Base-by-base conservation (phyloP, 306 rosid species). In the Pachyrhizus erosus region DNA sequence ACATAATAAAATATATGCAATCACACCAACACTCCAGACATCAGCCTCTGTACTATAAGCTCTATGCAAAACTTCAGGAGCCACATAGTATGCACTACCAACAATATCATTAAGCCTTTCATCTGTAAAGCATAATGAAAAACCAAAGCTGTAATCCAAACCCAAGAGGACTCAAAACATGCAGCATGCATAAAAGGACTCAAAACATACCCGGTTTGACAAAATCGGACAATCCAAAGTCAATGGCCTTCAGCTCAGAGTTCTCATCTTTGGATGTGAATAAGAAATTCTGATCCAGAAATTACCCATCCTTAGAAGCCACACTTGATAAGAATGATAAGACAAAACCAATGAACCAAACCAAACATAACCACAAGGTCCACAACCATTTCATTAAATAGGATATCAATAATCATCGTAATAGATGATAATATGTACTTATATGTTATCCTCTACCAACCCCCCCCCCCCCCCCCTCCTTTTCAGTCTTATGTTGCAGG, bases 61-160 rank as follows among this genome's bases (percentile, higher is more conserved):
- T 85, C 98, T 89, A 72, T 91, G 99, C 49, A 95, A 87, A 83
- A 95, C 99, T 89, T 95, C 99, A 0, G 99, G 99, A 79, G 99
- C 98, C 18, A 95, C 98, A 78, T 95, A 95, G 86, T 95, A 95
- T n/a, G 99, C 99, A 57, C 99, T 95, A 76, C 99, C 99, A 85
- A 93, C 99, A 68, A 93, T 93, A 81, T 95, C 99, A 27, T 93
- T 93, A 55, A 95, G 98, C 87, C 91, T 91, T 78, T 91, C 98
- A 84, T 95, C 99, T 95, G 94, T 73, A 81, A 92, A 84, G 62
- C 40, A 37, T 20, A 86, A 80, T 72, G 71, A 74, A 46, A 72
- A 65, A 51, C 45, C 46, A 52, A 73, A 61, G 45, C 1, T 79
- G 69, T 65, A 55, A 54, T 29, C 52, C 64, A 70, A 73, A 68